phyloP scores from a whole-genome alignment of 2,329 filamentous ascomycete genomes.

The Mycogone perniciosa region DNA sequence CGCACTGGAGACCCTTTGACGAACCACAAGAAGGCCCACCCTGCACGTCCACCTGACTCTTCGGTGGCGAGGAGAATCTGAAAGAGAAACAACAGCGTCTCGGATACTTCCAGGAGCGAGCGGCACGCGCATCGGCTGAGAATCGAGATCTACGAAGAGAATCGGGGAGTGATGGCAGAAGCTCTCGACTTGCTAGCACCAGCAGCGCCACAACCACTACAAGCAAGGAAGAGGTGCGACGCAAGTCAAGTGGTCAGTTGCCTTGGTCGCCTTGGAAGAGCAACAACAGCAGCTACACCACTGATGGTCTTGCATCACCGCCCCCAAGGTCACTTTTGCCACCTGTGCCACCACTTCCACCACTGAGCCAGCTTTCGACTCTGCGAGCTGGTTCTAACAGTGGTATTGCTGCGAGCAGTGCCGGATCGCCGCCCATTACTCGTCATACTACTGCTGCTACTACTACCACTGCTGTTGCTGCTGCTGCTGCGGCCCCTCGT shows the following conservation, averaged over 20 bases:
- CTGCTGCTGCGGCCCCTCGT: background rate
- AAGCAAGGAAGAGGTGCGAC: background rate
- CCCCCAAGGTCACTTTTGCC: slow-evolving; percentile 19
- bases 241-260: background rate
- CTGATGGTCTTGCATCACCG: slow-evolving; percentile 18
- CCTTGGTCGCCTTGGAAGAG: background rate
- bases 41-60: slow-evolving; percentile 19
- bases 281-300: slow-evolving; percentile 15
- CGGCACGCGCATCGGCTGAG: slow-evolving; percentile 12
- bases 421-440: background rate
- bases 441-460: background rate
- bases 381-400: background rate
- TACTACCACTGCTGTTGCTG: background rate
- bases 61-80: slow-evolving; percentile 9
- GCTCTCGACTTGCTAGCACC: background rate
- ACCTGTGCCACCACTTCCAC: slow-evolving; percentile 22
- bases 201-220: background rate
- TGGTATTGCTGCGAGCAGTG: background rate
- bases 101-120: slow-evolving; percentile 20
- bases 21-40: slow-evolving; percentile 16
- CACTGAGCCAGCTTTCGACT: slow-evolving; percentile 1
- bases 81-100: slow-evolving; percentile 17
- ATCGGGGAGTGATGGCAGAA: background rate
- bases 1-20: slow-evolving; percentile 23
- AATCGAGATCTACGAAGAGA: slow-evolving; percentile 3